Conservation (phyloP, 169 alveolate species). For the Plasmodium vivax region DNA sequence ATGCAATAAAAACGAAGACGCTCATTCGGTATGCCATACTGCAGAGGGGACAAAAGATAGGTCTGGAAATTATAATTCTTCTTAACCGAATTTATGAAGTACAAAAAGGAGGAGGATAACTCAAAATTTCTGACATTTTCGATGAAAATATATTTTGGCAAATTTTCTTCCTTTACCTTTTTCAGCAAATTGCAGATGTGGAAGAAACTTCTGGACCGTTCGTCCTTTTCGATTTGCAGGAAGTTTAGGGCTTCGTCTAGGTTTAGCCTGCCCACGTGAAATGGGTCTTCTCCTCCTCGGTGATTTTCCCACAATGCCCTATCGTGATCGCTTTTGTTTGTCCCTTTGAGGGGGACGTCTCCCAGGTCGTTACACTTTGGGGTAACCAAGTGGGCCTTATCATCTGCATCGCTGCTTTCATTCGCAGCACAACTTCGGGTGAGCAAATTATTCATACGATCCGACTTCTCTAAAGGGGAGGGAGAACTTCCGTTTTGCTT, state of each 20-base stretch:
- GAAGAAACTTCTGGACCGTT: slow-evolving; percentile 45
- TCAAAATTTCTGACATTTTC: slow-evolving; percentile 72
- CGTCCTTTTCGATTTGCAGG: slow-evolving; percentile 38
- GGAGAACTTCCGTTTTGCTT: background rate
- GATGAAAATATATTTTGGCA: slow-evolving; percentile 68
- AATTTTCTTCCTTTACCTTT: slow-evolving; percentile 10
- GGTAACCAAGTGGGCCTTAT: background rate
- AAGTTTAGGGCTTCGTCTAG: background rate
- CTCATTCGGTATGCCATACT: slow-evolving; percentile 70
- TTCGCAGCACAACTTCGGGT: background rate
- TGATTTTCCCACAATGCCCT: background rate
- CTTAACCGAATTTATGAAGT: slow-evolving; percentile 45
- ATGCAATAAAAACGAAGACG: slow-evolving; percentile 71
- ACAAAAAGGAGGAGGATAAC: slow-evolving; percentile 50
- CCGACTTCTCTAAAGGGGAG: background rate
- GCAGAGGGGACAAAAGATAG: slow-evolving; percentile 54
- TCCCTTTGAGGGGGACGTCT: background rate
- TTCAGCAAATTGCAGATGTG: slow-evolving; percentile 53
- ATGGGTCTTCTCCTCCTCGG: background rate
- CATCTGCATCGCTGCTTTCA: background rate
- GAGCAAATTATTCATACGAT: background rate
- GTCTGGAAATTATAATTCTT: slow-evolving; percentile 59
- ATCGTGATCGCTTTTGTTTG: background rate
- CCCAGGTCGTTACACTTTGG: background rate
- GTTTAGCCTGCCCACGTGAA: background rate